These are phyloP conservation scores for Tremella fuciformis DNA, from an alignment of 768 basidiomycete species.

Conservation along the genomic window DNA sequence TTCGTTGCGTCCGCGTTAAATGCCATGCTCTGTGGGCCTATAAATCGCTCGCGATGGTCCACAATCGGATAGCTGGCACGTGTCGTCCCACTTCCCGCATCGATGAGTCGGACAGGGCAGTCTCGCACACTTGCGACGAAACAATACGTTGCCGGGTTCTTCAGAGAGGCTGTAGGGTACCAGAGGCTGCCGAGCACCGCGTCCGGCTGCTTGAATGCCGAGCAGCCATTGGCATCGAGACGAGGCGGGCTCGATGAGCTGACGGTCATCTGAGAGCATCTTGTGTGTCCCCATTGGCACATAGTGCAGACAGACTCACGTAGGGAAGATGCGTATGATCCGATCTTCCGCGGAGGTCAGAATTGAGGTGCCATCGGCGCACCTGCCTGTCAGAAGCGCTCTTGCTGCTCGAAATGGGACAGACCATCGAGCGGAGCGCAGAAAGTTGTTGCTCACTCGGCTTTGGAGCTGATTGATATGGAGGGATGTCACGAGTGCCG, in stretches of 20 bases:
- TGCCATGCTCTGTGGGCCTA: slow-evolving; percentile 78
- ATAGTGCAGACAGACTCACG: slow-evolving; percentile 54
- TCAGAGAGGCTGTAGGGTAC: slow-evolving; percentile 72
- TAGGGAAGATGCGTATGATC: slow-evolving; percentile 59
- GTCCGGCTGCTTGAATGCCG: slow-evolving; percentile 59
- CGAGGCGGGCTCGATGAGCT: too few species aligned
- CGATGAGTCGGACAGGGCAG: slow-evolving; percentile 77
- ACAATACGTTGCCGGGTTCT: slow-evolving; percentile 67
- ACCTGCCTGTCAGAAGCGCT: slow-evolving; percentile 56
- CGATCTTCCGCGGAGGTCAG: slow-evolving; percentile 72
- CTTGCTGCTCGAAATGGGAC: slow-evolving; percentile 7
- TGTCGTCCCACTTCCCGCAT: slow-evolving; percentile 77
- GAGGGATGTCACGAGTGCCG: not conserved
- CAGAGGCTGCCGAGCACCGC: slow-evolving; percentile 76
- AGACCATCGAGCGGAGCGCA: slow-evolving; percentile 61
- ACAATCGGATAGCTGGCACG: slow-evolving; percentile 88
- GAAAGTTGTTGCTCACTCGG: slow-evolving; percentile 56
- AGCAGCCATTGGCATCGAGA: too few species aligned
- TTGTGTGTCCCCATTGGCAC: too few species aligned
- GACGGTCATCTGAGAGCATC: too few species aligned
- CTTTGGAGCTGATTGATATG: slow-evolving; percentile 1
- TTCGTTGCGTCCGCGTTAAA: slow-evolving; percentile 69
- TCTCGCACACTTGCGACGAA: slow-evolving; percentile 81
- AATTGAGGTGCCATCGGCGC: slow-evolving; percentile 67
- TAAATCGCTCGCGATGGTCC: slow-evolving; percentile 86